Evolutionary conservation across 106 monocot species (phyloP), one percentile per base, ranked within the genome.

Genomic region (Platanthera zijinensis): DNA sequence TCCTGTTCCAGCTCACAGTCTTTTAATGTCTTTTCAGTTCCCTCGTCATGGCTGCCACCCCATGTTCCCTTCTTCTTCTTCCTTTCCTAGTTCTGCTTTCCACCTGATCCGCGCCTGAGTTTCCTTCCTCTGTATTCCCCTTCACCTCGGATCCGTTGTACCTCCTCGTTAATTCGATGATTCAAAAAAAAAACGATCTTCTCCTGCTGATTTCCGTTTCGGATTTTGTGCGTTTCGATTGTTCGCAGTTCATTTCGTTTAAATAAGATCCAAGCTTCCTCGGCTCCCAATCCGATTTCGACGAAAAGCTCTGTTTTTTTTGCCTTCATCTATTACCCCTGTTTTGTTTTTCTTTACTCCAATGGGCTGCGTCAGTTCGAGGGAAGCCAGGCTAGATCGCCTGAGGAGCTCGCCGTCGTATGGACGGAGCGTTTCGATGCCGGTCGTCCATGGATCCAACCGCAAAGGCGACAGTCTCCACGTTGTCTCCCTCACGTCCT

Each of bases 351-450:
- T 47, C 47, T 70, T 70, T 18, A 2, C 4, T n/a, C 56, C 69
- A 70, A 95, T 96, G 96, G 96, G 96, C 14, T 93, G 96, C 78
- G 78, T 85, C 7, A 82, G 82, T 66, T 96, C 92, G 0, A 96
- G 80, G 77, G 83, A 90, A 49, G 87, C 79, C 0, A 76, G 61
- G 14, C 80, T 47, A 9, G 84, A 80, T 69, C 79, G 69, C 51
- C 80, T 52, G 22, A 62, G 52, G 28, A 39, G 82, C 70, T 15
- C n/a, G 4, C 79, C 30, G 6, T 21, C 75, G 8, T 78, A 82
- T 10, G 73, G 80, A 59, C 14, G 18, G 48, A 83, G 90, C 19
- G 51, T 57, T 14, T 89, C 87, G 51, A 69, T 87, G 46, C 96
- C 96, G 5, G 63, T 72, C 39, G 49, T 22, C 51, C 72, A 72